phyloP scores from a whole-genome alignment of 371 early-diverging fungal species.

The Mortierella polycephala region DNA sequence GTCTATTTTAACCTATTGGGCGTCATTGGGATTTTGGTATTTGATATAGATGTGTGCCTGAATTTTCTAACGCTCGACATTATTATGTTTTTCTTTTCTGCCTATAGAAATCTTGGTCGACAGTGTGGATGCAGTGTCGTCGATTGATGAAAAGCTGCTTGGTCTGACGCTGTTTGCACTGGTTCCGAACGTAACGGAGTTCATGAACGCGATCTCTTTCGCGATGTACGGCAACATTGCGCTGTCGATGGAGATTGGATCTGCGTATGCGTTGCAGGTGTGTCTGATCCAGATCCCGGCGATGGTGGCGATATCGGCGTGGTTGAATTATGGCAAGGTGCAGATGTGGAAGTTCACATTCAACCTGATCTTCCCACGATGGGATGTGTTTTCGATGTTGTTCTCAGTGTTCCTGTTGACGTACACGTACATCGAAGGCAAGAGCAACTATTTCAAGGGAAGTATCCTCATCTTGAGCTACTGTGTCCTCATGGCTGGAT shows the following conservation, averaged over 20 bases:
- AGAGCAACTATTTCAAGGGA: slow-evolving; percentile 96
- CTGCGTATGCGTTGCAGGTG: slow-evolving; percentile 96
- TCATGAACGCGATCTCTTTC: slow-evolving; percentile 97
- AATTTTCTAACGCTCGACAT: not conserved
- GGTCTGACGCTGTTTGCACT: slow-evolving; percentile 95
- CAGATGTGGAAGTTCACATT: slow-evolving; percentile 55
- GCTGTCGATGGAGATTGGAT: slow-evolving; percentile 95
- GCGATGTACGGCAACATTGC: slow-evolving; percentile 94
- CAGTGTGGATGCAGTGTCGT: slow-evolving; percentile 80
- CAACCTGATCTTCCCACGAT: slow-evolving; percentile 92
- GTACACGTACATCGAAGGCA: slow-evolving; percentile 94
- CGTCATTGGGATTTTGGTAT: not conserved
- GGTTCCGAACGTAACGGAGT: slow-evolving; percentile 97
- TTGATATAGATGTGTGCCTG: not conserved
- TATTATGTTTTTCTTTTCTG: not conserved
- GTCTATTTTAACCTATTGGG: not conserved
- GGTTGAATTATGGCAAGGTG: slow-evolving; percentile 65
- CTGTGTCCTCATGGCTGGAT: slow-evolving; percentile 81
- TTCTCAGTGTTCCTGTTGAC: slow-evolving; percentile 89
- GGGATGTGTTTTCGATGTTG: slow-evolving; percentile 89
- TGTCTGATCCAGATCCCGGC: slow-evolving; percentile 95
- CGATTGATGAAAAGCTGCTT: slow-evolving; percentile 87
- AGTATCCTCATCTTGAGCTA: slow-evolving; percentile 90
- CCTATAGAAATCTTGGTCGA: slow-evolving; percentile 75
- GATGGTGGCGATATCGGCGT: slow-evolving; percentile 87